Conservation (phyloP, 805 yeast genomes). For the Blastobotrys attinorum region DNA sequence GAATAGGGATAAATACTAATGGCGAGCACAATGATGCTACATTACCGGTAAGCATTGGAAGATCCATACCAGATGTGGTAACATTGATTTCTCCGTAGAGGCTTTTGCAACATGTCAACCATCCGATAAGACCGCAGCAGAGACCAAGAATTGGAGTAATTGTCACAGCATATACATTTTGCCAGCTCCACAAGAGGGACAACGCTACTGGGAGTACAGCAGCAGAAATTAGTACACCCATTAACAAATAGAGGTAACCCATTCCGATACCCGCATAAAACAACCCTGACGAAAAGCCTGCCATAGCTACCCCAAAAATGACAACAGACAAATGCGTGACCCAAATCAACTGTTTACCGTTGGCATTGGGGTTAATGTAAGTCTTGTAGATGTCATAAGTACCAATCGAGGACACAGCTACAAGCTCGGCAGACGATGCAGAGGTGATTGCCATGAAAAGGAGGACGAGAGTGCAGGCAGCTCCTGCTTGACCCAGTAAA, state of each 20-base stretch:
- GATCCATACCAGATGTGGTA: constrained; percentile 66
- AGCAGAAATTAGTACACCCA: constrained; percentile 84
- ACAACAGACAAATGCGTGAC: constrained; percentile 64
- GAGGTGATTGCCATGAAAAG: constrained; percentile 90
- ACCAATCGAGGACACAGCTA: constrained; percentile 77
- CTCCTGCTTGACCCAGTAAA: constrained; percentile 80
- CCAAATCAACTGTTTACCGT: constrained; percentile 61
- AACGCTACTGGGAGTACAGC: constrained; percentile 75
- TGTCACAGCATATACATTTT: constrained; percentile 62
- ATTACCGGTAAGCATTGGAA: constrained; percentile 86
- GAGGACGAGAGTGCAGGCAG: constrained; percentile 69
- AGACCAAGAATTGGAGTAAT: constrained; percentile 76
- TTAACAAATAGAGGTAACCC: constrained; percentile 80
- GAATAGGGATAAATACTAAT: constrained; percentile 51
- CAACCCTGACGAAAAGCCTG: constrained; percentile 76
- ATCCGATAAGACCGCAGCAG: constrained; percentile 59
- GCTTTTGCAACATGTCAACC: constrained; percentile 39
- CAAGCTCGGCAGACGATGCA: constrained; percentile 85
- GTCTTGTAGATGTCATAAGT: constrained; percentile 81
- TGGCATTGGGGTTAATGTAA: constrained; percentile 71
- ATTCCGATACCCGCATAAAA: constrained; percentile 74
- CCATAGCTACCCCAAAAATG: constrained; percentile 55
- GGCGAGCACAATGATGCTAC: constrained; percentile 77
- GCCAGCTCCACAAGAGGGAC: constrained; percentile 57
- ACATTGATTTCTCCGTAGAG: constrained; percentile 44